Base-by-base conservation (phyloP, 1,284 basidiomycete genomes). In the Bondarzewia mesenterica region DNA sequence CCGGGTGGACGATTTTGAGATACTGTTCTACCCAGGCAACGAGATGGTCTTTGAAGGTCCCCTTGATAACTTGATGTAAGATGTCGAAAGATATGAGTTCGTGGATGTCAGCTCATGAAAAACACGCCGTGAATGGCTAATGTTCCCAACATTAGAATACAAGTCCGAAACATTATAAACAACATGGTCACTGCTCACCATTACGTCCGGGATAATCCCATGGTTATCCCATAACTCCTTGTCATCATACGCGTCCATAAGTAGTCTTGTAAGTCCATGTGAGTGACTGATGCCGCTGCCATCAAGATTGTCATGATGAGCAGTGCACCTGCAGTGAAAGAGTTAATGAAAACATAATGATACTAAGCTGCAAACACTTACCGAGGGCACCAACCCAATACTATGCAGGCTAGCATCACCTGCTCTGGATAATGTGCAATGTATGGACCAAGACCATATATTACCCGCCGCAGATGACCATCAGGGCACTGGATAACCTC, bases 51-150 rank as follows among this genome's bases (percentile, higher is more conserved):
- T 70, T 69, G 56, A 68, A 68, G 2, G 60, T 54, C 0, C 66
- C 67, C 48, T 69, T 69, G 54, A 66, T 69, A 25, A 70, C 20
- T 47, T 71, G 67, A 50, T 72, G 68, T 2, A 72, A 63, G 5
- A 70, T 50, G 50, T 72, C 66, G 10, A 66, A 62, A 4, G 65
- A 55, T 1, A 71, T 27, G 2, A 65, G 52, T 14, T 62, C 54
- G 50, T 68, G 61, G 10, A 71, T 70, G 49, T 71, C 59, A 1
- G 63, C 60, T 12, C 57, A 53, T 1, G 65, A 64, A 49, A 65
- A 68, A n/a, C 52, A 22, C 18, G 56, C 20, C 12, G 67, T 71
- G 48, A 69, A 70, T 5, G 69, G 69, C 64, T 64, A 39, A 10
- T 16, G 6, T 4, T 3, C 10, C 14, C 3, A n/a, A 39, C 18